A percentile compares a stretch with the other conserved stretches of the same genome.
These are phyloP conservation scores for Polyporus tsugae DNA, from an alignment of 1,284 basidiomycete genomes.

Conservation along the genomic window DNA sequence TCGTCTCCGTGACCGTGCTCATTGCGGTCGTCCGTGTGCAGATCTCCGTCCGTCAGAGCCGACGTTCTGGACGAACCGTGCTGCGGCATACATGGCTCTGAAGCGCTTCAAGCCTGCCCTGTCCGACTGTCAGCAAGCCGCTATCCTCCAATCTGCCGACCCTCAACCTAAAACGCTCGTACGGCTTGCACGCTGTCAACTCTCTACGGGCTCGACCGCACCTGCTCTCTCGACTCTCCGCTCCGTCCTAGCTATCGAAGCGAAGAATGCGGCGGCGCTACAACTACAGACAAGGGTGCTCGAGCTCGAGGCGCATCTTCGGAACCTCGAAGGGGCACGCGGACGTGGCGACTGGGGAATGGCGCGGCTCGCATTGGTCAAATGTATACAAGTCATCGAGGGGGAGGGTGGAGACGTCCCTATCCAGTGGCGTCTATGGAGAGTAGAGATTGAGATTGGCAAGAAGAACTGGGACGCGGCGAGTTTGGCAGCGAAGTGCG, in stretches of 20 bases:
- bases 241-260: constrained; percentile 62
- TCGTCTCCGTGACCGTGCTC: not conserved
- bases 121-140: constrained; percentile 81
- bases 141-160: constrained; percentile 63
- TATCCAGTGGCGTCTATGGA: constrained; percentile 81
- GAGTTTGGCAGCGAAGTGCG: constrained; percentile 73
- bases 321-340: constrained; percentile 66
- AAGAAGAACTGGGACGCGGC: constrained; percentile 77
- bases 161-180: constrained; percentile 73
- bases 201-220: constrained; percentile 74
- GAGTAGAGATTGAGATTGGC: constrained; percentile 78
- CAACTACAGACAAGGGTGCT: constrained; percentile 69
- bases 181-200: constrained; percentile 82
- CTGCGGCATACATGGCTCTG: constrained; percentile 85
- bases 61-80: constrained; percentile 85
- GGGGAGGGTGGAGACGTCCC: constrained; percentile 78
- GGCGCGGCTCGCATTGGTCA: constrained; percentile 75
- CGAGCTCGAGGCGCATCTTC: constrained; percentile 69
- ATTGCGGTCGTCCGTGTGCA: constrained; percentile 2
- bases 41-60: constrained; percentile 73
- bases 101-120: constrained; percentile 81
- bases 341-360: constrained; percentile 73
- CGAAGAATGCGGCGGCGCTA: constrained; percentile 60
- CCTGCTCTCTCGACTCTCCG: constrained; percentile 71
- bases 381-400: constrained; percentile 75